These are phyloP conservation scores for Staphylotrichum tortipilum DNA, from an alignment of 495 filamentous ascomycete genomes.

Conservation along the genomic window DNA sequence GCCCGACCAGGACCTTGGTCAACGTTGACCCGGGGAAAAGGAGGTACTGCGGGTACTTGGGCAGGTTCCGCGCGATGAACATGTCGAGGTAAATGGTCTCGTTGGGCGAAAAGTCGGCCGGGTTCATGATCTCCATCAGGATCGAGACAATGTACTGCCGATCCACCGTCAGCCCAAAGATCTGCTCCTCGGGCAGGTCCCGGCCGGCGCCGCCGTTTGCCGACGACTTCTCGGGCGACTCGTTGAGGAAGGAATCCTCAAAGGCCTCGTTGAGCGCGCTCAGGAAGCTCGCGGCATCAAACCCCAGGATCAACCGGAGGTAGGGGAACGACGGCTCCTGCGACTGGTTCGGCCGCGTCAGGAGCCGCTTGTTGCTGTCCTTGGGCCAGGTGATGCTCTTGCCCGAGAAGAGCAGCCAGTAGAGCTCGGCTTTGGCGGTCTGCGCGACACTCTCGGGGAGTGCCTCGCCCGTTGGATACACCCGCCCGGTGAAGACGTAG, in stretches of 20 bases:
- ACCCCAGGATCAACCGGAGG: slow-evolving; percentile 73
- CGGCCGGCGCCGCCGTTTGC: slow-evolving; percentile 41
- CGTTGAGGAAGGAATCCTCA: slow-evolving; percentile 88
- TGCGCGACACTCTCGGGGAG: slow-evolving; percentile 60
- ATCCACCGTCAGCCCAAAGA: slow-evolving; percentile 67
- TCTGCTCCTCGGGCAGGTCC: slow-evolving; percentile 51
- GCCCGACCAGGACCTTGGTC: slow-evolving; percentile 66
- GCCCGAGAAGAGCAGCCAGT: slow-evolving; percentile 87
- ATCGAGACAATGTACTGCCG: slow-evolving; percentile 87
- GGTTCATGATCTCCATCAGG: slow-evolving; percentile 77
- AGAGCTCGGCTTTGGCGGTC: slow-evolving; percentile 76
- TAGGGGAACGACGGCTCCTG: slow-evolving; percentile 69
- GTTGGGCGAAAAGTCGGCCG: slow-evolving; percentile 58
- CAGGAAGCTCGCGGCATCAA: slow-evolving; percentile 83
- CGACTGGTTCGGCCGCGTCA: slow-evolving; percentile 40
- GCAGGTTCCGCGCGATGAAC: slow-evolving; percentile 92
- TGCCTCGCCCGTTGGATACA: slow-evolving; percentile 77
- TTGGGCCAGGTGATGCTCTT: slow-evolving; percentile 59
- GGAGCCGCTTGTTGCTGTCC: slow-evolving; percentile 42
- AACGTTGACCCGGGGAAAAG: slow-evolving; percentile 78
- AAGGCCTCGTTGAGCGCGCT: slow-evolving; percentile 97
- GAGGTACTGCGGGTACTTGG: slow-evolving; percentile 94
- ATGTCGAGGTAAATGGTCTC: slow-evolving; percentile 94
- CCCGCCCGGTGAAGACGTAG: slow-evolving; percentile 79
- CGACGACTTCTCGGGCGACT: slow-evolving; percentile 50